These are phyloP conservation scores for Penicillium verhagenii DNA, from an alignment of 495 filamentous ascomycete species.

Conservation along the genomic window DNA sequence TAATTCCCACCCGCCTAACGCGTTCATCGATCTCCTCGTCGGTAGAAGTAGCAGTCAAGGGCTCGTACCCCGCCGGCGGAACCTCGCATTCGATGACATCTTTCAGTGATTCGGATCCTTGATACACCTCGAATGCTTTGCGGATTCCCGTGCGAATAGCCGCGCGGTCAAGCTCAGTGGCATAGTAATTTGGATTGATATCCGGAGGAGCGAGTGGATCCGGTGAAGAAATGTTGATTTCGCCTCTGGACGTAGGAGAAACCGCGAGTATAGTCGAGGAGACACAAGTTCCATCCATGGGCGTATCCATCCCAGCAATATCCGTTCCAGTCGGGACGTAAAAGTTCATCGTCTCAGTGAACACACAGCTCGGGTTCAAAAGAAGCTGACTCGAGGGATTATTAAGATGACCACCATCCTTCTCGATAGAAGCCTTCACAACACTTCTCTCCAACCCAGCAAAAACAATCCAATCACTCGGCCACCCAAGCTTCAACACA, in stretches of 20 bases:
- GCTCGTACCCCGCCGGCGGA: slow-evolving; percentile 14
- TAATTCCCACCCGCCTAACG: slow-evolving; percentile 19
- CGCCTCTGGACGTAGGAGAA: slow-evolving; percentile 41
- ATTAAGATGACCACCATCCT: slow-evolving; percentile 22
- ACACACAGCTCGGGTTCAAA: slow-evolving; percentile 8
- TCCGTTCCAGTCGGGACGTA: slow-evolving; percentile 24
- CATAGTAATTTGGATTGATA: slow-evolving; percentile 46
- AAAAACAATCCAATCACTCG: slow-evolving; percentile 25
- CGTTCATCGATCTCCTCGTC: slow-evolving; percentile 33
- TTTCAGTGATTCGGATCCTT: slow-evolving; percentile 17
- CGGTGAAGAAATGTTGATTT: slow-evolving; percentile 34
- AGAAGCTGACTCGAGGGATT: slow-evolving; percentile 15
- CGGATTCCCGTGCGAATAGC: slow-evolving; percentile 25
- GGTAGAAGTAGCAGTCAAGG: slow-evolving; percentile 17
- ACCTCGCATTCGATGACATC: slow-evolving; percentile 24
- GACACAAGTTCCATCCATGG: slow-evolving; percentile 40
- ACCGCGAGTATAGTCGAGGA: slow-evolving; percentile 27
- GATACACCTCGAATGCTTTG: slow-evolving; percentile 5
- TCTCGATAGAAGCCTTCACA: slow-evolving; percentile 27
- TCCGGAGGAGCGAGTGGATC: slow-evolving; percentile 31
- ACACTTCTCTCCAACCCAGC: slow-evolving; percentile 12
- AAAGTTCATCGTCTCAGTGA: slow-evolving; percentile 20
- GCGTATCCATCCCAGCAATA: slow-evolving; percentile 16
- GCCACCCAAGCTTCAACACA: slow-evolving; percentile 27
- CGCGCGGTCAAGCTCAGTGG: slow-evolving; percentile 32